Evolutionary conservation across 2,329 filamentous ascomycete species (phyloP).

Genomic region (Monilinia fructicola): DNA sequence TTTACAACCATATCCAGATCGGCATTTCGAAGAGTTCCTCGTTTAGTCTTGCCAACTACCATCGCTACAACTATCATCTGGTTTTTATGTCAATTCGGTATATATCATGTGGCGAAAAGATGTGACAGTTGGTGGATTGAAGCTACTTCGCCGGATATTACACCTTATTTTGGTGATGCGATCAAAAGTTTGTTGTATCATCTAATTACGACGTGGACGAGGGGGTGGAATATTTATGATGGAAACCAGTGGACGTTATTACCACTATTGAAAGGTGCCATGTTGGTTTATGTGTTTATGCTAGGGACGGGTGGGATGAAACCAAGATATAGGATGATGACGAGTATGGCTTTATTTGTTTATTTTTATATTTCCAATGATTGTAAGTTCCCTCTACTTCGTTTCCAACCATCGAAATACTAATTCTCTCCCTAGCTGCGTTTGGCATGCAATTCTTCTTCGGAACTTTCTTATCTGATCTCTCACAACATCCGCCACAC

Average conservation of each 20-base stretch:
- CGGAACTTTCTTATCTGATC: slow-evolving; percentile 61
- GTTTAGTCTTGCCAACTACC: slow-evolving; percentile 58
- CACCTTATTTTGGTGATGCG: slow-evolving; percentile 45
- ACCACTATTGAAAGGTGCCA: slow-evolving; percentile 54
- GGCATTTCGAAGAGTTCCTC: slow-evolving; percentile 57
- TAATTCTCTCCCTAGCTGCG: slow-evolving; percentile 39
- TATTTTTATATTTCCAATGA: slow-evolving; percentile 46
- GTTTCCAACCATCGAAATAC: background rate
- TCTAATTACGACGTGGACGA: slow-evolving; percentile 53
- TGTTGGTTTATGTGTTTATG: slow-evolving; percentile 55
- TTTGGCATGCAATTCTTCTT: slow-evolving; percentile 61
- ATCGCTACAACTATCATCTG: slow-evolving; percentile 56
- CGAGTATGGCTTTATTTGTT: slow-evolving; percentile 48
- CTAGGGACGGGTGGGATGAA: slow-evolving; percentile 52
- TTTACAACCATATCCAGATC: slow-evolving; percentile 56
- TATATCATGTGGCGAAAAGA: slow-evolving; percentile 54
- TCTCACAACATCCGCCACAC: slow-evolving; percentile 53
- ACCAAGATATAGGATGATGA: slow-evolving; percentile 50
- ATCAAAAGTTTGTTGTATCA: slow-evolving; percentile 48
- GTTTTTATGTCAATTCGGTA: slow-evolving; percentile 55
- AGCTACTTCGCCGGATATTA: slow-evolving; percentile 48
- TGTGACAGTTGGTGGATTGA: slow-evolving; percentile 61
- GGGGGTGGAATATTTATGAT: slow-evolving; percentile 53
- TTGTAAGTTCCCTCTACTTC: slow-evolving; percentile 29
- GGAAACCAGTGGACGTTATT: slow-evolving; percentile 59